Conservation (phyloP, 163 green algal species). For the Prototheca cutis region DNA sequence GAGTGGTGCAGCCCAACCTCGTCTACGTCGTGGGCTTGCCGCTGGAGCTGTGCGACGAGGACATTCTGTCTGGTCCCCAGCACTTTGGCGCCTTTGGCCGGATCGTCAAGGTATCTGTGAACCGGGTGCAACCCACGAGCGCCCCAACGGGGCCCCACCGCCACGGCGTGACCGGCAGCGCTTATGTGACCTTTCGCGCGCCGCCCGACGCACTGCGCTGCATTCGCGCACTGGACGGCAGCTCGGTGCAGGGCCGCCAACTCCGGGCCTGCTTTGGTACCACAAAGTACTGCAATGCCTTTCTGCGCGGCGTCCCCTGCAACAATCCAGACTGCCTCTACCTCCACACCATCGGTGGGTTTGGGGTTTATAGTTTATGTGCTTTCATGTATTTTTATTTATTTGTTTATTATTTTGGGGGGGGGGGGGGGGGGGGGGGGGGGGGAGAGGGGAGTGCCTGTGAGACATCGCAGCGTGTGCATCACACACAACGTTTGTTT, state of each 20-base stretch:
- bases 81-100: slow-evolving; percentile 84
- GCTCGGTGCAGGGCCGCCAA: slow-evolving; percentile 48
- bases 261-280: slow-evolving; percentile 82
- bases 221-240: slow-evolving; percentile 71
- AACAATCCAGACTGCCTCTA: slow-evolving; percentile 90
- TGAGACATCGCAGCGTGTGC: too few relatives aligned
- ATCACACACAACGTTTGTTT: too few relatives aligned
- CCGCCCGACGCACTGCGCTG: slow-evolving; percentile 60
- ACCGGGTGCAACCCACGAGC: background rate
- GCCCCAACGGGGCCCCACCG: slow-evolving; percentile 16
- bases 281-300: slow-evolving; percentile 94
- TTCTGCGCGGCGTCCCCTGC: slow-evolving; percentile 74
- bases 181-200: slow-evolving; percentile 76
- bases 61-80: slow-evolving; percentile 48
- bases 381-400: too few relatives aligned
- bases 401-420: too few relatives aligned
- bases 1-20: slow-evolving; percentile 86
- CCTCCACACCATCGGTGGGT: slow-evolving; percentile 75
- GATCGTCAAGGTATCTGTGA: slow-evolving; percentile 39
- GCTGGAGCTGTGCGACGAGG: slow-evolving; percentile 70
- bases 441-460: too few relatives aligned
- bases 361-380: too few relatives aligned
- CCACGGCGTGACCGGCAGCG: slow-evolving; percentile 56
- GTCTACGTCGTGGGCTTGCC: slow-evolving; percentile 83
- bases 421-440: too few relatives aligned